A percentile compares a stretch with the other conserved stretches of the same genome.
Evolutionary conservation across 2,329 filamentous ascomycete genomes (phyloP).

Genomic region (Alternaria sp.): DNA sequence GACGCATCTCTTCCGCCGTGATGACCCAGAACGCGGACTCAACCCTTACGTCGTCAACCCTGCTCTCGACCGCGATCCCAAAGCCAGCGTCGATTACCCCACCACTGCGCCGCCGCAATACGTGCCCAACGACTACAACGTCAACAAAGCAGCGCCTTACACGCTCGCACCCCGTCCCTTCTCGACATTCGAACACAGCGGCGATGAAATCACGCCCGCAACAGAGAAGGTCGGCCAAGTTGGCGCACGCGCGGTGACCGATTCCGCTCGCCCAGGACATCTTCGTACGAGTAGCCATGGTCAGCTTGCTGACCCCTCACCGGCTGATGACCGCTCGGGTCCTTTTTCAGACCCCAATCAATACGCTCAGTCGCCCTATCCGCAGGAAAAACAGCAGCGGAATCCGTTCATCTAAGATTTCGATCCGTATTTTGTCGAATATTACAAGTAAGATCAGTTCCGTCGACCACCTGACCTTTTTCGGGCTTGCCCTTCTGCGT

Average conservation of each 20-base stretch:
- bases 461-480: constrained; percentile 56
- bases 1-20: constrained; percentile 68
- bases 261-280: constrained; percentile 54
- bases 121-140: constrained; percentile 53
- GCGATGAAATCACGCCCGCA: constrained; percentile 34
- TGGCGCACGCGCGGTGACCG: constrained; percentile 52
- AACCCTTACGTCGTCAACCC: constrained; percentile 46
- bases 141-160: constrained; percentile 57
- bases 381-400: constrained; percentile 28
- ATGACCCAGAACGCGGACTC: constrained; percentile 38
- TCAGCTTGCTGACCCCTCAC: constrained; percentile 54
- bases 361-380: constrained; percentile 23
- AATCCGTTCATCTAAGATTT: constrained; percentile 52
- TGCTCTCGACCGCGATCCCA: constrained; percentile 28
- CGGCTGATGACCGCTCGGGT: constrained; percentile 47
- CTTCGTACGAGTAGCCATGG: constrained; percentile 57
- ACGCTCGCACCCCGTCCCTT: constrained; percentile 56
- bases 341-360: constrained; percentile 40
- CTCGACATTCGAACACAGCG: constrained; percentile 50
- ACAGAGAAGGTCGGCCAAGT: constrained; percentile 56
- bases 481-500: constrained; percentile 52
- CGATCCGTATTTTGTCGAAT: constrained; percentile 34
- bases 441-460: neutral
- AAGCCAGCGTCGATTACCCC: constrained; percentile 29
- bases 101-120: constrained; percentile 53